A percentile compares a stretch with the other conserved stretches of the same genome.
These are phyloP conservation scores for Peronospora tabacina DNA, from an alignment of 352 stramenopile genomes.

Conservation along the genomic window DNA sequence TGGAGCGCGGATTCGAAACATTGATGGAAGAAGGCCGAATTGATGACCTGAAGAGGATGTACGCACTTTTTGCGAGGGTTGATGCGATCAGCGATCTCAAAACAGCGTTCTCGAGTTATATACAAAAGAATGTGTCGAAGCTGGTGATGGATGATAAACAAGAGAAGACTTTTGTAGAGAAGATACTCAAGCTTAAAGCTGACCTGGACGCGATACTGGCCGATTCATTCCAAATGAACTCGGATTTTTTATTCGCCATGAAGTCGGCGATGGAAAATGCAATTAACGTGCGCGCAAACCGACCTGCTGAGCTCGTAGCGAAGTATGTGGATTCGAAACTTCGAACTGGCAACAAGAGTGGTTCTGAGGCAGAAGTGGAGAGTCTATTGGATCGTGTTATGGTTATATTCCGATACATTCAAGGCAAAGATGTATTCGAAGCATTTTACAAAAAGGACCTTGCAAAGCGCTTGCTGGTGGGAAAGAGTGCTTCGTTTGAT, in stretches of 20 bases:
- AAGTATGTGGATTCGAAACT: conserved; percentile 90
- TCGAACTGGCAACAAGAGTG: conserved; percentile 77
- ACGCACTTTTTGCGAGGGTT: conserved; percentile 65
- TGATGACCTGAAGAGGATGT: conserved; percentile 86
- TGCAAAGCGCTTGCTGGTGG: conserved; percentile 93
- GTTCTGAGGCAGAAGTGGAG: conserved; percentile 84
- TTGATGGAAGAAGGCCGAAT: conserved; percentile 79
- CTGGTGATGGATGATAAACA: conserved; percentile 74
- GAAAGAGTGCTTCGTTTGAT: conserved; percentile 87
- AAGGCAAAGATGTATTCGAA: conserved; percentile 98
- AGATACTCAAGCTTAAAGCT: conserved; percentile 79
- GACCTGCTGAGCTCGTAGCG: conserved; percentile 85
- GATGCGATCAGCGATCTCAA: conserved; percentile 65
- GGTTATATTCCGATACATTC: conserved; percentile 93
- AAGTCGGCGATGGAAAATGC: conserved; percentile 87
- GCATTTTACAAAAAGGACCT: conserved; percentile 98
- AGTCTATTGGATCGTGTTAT: conserved; percentile 88
- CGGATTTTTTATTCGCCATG: conserved; percentile 72
- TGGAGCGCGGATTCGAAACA: conserved; percentile 82
- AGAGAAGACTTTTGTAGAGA: conserved; percentile 88
- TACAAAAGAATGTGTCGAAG: conserved; percentile 65
- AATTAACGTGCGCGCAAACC: conserved; percentile 80
- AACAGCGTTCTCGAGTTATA: conserved; percentile 58
- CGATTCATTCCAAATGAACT: conserved; percentile 63
- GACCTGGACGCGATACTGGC: conserved; percentile 74